Conservation (phyloP, 768 basidiomycete species). For the Boletus sensibilis region DNA sequence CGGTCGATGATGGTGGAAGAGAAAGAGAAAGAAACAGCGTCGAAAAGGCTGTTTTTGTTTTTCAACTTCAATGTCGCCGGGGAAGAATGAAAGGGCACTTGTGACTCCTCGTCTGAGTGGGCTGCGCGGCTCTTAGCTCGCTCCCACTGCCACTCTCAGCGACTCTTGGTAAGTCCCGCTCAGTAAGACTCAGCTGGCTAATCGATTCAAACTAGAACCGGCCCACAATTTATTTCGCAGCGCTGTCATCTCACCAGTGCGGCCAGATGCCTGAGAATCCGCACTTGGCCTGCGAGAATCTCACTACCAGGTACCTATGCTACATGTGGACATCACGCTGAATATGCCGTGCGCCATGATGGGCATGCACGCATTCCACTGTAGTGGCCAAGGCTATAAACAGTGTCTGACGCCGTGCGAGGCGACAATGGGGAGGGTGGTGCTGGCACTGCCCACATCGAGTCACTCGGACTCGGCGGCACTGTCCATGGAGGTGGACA, state of each 20-base stretch:
- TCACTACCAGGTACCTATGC: background rate
- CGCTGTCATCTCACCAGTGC: background rate
- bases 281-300: background rate
- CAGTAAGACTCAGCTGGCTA: background rate
- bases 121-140: constrained; percentile 12
- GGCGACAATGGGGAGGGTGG: constrained; percentile 9
- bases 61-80: constrained; percentile 2
- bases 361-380: constrained; percentile 1
- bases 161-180: constrained; percentile 3
- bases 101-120: background rate
- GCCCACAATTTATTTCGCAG: background rate
- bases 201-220: background rate
- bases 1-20: constrained; percentile 24
- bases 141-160: constrained; percentile 7
- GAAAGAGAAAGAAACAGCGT: background rate
- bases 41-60: constrained; percentile 4
- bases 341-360: constrained; percentile 1
- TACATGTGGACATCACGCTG: constrained; percentile 15
- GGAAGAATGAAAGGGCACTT: background rate
- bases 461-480: background rate
- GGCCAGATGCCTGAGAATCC: background rate
- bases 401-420: background rate
- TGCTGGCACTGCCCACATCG: constrained; percentile 1
- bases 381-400: constrained; percentile 1
- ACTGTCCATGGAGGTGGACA: background rate